Evolutionary conservation across 768 basidiomycete genomes (phyloP).

Genomic region (Roridomyces roridus): DNA sequence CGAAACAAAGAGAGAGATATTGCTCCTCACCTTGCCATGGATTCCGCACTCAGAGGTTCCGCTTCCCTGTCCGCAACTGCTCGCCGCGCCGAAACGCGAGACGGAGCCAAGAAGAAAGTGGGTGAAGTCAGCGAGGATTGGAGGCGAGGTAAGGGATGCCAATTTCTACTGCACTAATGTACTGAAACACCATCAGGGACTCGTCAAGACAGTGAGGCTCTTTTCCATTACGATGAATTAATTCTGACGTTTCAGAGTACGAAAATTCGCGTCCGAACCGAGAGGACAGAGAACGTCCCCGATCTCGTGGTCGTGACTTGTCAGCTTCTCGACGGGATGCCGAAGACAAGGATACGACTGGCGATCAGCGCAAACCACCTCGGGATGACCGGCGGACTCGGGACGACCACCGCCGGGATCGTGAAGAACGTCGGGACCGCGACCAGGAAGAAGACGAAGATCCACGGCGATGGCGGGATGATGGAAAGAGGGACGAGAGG

Average conservation of each 20-base stretch:
- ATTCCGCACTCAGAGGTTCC: constrained; percentile 47
- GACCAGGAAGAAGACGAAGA: constrained; percentile 68
- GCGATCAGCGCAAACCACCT: constrained; percentile 36
- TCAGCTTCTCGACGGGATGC: constrained; percentile 54
- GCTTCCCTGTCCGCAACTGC: constrained; percentile 45
- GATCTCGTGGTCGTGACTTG: constrained; percentile 66
- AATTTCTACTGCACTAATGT: constrained; percentile 34
- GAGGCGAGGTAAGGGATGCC: constrained; percentile 69
- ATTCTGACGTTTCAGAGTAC: constrained; percentile 40
- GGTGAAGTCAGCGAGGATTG: constrained; percentile 84
- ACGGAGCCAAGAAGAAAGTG: constrained; percentile 67
- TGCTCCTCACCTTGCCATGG: constrained; percentile 62
- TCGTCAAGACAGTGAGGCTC: constrained; percentile 67
- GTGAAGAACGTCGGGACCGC: constrained; percentile 35
- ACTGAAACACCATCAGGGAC: constrained; percentile 52
- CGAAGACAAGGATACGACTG: constrained; percentile 35
- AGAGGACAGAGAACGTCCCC: constrained; percentile 67
- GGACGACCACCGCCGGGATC: constrained; percentile 41
- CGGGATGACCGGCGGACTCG: constrained; percentile 38
- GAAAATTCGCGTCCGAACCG: constrained; percentile 65
- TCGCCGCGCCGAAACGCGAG: constrained; percentile 65
- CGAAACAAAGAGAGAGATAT: constrained; percentile 73
- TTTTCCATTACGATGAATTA: background rate
- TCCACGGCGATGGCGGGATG: constrained; percentile 80
- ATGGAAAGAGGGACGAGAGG: constrained; percentile 81